These are phyloP conservation scores for Talaromyces wortmannii DNA, from an alignment of 495 filamentous ascomycete species.

Conservation along the genomic window DNA sequence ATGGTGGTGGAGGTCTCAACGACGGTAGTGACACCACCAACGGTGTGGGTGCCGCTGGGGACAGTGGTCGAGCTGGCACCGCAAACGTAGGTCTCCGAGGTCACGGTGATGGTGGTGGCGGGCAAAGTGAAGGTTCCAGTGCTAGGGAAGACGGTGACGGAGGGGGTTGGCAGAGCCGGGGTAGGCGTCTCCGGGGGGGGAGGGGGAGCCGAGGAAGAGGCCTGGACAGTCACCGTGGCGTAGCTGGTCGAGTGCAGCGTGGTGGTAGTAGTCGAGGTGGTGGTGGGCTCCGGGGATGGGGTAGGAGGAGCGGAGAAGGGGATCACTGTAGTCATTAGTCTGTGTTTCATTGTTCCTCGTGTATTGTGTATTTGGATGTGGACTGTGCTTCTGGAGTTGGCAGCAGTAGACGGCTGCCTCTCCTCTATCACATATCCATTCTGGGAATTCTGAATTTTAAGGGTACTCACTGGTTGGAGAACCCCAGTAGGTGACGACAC, in stretches of 20 bases:
- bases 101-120: constrained; percentile 64
- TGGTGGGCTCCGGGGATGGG: constrained; percentile 10
- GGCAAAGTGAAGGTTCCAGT: constrained; percentile 78
- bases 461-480: constrained; percentile 48
- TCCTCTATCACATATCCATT: not conserved
- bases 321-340: constrained; percentile 13
- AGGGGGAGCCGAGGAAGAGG: constrained; percentile 12
- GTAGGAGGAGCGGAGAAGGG: constrained; percentile 16
- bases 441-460: not conserved
- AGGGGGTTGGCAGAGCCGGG: constrained; percentile 51
- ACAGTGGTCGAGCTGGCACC: constrained; percentile 56
- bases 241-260: constrained; percentile 31
- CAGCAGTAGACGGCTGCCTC: not conserved
- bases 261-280: constrained; percentile 25
- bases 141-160: constrained; percentile 59
- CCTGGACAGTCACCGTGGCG: constrained; percentile 28
- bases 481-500: constrained; percentile 54
- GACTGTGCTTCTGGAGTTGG: not conserved
- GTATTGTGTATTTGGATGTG: not conserved
- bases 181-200: constrained; percentile 28
- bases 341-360: not conserved
- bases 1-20: constrained; percentile 64
- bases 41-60: constrained; percentile 60
- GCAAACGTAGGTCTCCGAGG: constrained; percentile 58
- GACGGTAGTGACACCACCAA: constrained; percentile 72